A percentile compares a stretch with the other conserved stretches of the same genome.
Evolutionary conservation across 257 asterid species (phyloP).

Genomic region (Asclepias syriaca): DNA sequence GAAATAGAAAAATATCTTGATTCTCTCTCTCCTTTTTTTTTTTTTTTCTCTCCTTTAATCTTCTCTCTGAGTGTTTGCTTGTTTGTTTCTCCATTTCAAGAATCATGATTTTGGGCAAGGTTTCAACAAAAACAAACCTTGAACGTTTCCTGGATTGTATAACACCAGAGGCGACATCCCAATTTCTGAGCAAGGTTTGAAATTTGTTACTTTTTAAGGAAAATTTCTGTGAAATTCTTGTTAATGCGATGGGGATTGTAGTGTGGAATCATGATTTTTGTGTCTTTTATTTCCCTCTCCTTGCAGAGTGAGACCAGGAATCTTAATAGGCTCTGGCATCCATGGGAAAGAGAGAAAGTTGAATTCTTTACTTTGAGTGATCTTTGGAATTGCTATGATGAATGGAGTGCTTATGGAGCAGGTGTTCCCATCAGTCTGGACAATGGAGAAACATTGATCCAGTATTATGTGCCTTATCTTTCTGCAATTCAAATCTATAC

Average conservation of each 20-base stretch:
- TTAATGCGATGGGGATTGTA: not conserved
- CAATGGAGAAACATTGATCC: slow-evolving; percentile 60
- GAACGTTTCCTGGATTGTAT: slow-evolving; percentile 37
- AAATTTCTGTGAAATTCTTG: not conserved
- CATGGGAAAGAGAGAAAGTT: slow-evolving; percentile 82
- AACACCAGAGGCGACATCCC: slow-evolving; percentile 42
- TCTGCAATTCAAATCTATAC: slow-evolving; percentile 95
- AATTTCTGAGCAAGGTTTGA: slow-evolving; percentile 38
- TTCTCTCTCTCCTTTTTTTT: slow-evolving; percentile 22
- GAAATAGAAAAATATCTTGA: slow-evolving; percentile 21
- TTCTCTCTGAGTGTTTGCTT: slow-evolving; percentile 15
- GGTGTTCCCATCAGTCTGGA: slow-evolving; percentile 74
- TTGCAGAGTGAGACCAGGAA: slow-evolving; percentile 68
- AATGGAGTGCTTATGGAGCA: slow-evolving; percentile 94
- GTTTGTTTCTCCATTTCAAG: slow-evolving; percentile 5
- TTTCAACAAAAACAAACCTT: slow-evolving; percentile 38
- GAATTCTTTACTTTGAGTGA: slow-evolving; percentile 78
- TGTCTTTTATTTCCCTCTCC: not conserved
- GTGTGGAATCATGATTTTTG: not conserved
- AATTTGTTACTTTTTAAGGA: not conserved
- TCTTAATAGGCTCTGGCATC: slow-evolving; percentile 91
- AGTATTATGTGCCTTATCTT: slow-evolving; percentile 88
- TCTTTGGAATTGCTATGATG: slow-evolving; percentile 81
- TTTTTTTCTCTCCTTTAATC: slow-evolving; percentile 8
- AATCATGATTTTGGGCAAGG: slow-evolving; percentile 32